Evolutionary conservation across 179 eudicot species (phyloP), one percentile per base, ranked within the genome.

Genomic region (Kewa caespitosa): DNA sequence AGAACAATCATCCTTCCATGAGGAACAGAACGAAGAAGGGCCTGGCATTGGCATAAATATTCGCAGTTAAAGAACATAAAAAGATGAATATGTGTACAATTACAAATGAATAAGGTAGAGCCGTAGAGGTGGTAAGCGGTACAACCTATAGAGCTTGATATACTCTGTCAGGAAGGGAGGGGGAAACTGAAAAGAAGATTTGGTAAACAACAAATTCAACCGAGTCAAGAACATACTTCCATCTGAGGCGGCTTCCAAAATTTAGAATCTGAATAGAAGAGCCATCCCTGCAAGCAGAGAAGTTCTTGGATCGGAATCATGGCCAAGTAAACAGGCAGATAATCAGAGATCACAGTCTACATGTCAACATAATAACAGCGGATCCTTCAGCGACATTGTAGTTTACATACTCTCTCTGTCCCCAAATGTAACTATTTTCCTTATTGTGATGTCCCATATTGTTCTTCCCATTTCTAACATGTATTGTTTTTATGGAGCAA

Each of bases 211-310:
- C 38, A 65, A 73, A n/a, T n/a, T n/a, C n/a, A n/a, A n/a, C n/a
- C n/a, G 64, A 48, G 74, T 27, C 55, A 73, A 50, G 34, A 75
- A 80, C 88, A 80, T 89, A 96, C 99, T 88, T 93, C 74, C 93
- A 87, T 96, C 82, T 96, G 99, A 74, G 92, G 93, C 27, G 97
- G 96, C 85, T 96, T 91, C 99, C 99, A 96, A 79, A 91, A 96
- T 65, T 86, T 74, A 39, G 98, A 91, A 64, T 89, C 97, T 48
- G 99, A 86, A 81, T 88, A 96, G 79, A 96, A 96, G 55, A 96
- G 90, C 99, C 99, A 96, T 69, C 99, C 99, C 99, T 96, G 89
- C 84, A 81, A 62, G 33, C 34, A 67, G 23, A 32, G 1, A 54
- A 63, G 76, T 61, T 33, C 52, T 63, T 69, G 61, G 38, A 67